A percentile compares a stretch with the other conserved stretches of the same genome.
These are phyloP conservation scores for Cucurbitaria berberidis DNA, from an alignment of 2,329 filamentous ascomycete genomes.

Conservation along the genomic window DNA sequence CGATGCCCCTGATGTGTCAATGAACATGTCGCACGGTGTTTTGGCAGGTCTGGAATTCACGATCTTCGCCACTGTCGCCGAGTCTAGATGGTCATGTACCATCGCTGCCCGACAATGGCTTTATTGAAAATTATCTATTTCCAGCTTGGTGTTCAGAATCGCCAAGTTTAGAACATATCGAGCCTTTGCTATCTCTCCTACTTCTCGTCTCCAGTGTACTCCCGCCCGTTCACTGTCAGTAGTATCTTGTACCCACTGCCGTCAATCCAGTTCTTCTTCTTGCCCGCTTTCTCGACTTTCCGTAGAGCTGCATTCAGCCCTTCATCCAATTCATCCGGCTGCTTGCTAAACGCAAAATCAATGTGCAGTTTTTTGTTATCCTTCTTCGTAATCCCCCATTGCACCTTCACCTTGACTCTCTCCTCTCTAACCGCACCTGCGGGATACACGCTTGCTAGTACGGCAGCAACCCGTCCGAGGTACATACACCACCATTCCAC, in stretches of 20 bases:
- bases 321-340: constrained; percentile 41
- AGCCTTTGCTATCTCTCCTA: not conserved
- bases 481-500: constrained; percentile 71
- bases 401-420: constrained; percentile 30
- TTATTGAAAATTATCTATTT: no score
- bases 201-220: constrained; percentile 23
- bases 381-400: constrained; percentile 38
- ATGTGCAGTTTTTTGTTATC: constrained; percentile 38
- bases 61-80: constrained; percentile 24
- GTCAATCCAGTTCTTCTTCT: constrained; percentile 49
- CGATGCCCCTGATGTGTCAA: constrained; percentile 3
- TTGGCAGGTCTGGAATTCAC: constrained; percentile 16
- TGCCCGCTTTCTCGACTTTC: constrained; percentile 46
- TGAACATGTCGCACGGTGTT: constrained; percentile 11
- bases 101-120: not conserved
- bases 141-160: not conserved
- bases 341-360: constrained; percentile 33
- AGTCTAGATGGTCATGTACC: not conserved
- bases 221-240: constrained; percentile 36
- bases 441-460: constrained; percentile 67
- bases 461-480: constrained; percentile 63
- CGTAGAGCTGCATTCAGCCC: constrained; percentile 37
- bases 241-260: constrained; percentile 38
- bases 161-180: not conserved
- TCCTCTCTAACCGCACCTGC: constrained; percentile 58